phyloP scores from a whole-genome alignment of 495 filamentous ascomycete species.

The Podospora pseudoanserina region DNA sequence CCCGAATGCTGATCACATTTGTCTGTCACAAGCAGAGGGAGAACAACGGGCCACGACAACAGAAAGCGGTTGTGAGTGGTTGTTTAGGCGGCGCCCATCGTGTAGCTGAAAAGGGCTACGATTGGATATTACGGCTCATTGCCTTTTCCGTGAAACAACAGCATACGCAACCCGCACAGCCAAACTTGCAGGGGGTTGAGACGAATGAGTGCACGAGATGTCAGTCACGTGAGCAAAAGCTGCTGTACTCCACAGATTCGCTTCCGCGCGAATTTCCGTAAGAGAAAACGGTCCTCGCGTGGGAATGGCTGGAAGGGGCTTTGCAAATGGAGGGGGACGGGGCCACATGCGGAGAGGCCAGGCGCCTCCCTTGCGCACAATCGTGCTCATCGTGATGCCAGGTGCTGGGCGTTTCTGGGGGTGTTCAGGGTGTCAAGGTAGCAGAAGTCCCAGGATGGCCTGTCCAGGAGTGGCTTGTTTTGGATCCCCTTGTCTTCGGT shows the following conservation, averaged over 20 bases:
- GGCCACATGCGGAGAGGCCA: constrained; percentile 1
- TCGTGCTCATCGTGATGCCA: background rate
- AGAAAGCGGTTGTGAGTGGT: background rate
- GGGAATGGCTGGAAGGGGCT: background rate
- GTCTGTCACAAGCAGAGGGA: background rate
- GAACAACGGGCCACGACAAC: background rate
- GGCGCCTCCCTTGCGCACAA: background rate
- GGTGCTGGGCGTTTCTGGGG: background rate
- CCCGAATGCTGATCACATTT: background rate
- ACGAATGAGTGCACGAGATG: constrained; percentile 24
- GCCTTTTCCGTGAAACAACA: background rate
- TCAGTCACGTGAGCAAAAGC: constrained; percentile 25
- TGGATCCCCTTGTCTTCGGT: background rate
- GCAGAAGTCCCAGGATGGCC: background rate
- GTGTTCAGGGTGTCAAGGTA: too few species aligned
- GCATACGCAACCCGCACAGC: background rate
- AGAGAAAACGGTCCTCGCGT: background rate
- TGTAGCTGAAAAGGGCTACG: background rate
- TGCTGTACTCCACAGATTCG: constrained; percentile 31
- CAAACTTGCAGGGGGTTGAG: constrained; percentile 1
- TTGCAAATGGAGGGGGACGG: background rate
- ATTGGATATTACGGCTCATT: background rate
- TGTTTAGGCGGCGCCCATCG: background rate
- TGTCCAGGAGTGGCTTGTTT: background rate
- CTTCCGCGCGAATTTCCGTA: constrained; percentile 24